Evolutionary conservation across 768 basidiomycete species (phyloP), one percentile per base, ranked within the genome.

Genomic region (Dendrothele bispora): DNA sequence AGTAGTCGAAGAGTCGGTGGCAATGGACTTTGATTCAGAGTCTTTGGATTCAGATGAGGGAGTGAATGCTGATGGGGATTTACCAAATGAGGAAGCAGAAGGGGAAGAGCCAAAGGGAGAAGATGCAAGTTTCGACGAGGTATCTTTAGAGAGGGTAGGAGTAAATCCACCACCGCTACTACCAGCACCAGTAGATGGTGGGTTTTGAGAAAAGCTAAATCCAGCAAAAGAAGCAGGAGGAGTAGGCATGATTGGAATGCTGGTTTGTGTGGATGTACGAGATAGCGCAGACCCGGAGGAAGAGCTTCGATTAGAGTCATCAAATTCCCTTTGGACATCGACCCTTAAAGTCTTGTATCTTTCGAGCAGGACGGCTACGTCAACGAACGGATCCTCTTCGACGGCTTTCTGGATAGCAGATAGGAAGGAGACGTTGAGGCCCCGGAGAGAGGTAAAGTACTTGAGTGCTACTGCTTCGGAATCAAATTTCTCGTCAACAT

Each of bases 381-480:
- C 84, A n/a, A 66, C 61, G 60, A 89, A 90, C 2, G 88, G 84
- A 64, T 91, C 87, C 14, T 75, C 68, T 40, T 85, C 79, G 18
- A 87, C 69, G 18, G 79, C 77, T 49, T 77, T 75, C 25, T 77
- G 70, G 45, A 88, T 61, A 12, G 78, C 74, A n/a, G 75, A 68
- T 20, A 86, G 60, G 50, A 90, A 70, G 2, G 85, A 86, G 27
- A 76, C 64, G 57, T 91, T 91, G 34, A 91, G 73, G 12, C 87
- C 88, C 28, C 88, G 82, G n/a, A 91, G 74, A 21, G 81, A 78
- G 32, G 69, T 78, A 66, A 81, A 88, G 59, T 84, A 88, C 43
- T 79, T 78, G 14, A 80, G 55, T 28, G 74, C 71, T 21, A 57
- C 51, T 14, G 56, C 55, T 26, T 67, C 57, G 29, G 64, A 59